Evolutionary conservation across 305 asterid species (phyloP), one percentile per base, ranked within the genome.

Genomic region (Rubia occidens): DNA sequence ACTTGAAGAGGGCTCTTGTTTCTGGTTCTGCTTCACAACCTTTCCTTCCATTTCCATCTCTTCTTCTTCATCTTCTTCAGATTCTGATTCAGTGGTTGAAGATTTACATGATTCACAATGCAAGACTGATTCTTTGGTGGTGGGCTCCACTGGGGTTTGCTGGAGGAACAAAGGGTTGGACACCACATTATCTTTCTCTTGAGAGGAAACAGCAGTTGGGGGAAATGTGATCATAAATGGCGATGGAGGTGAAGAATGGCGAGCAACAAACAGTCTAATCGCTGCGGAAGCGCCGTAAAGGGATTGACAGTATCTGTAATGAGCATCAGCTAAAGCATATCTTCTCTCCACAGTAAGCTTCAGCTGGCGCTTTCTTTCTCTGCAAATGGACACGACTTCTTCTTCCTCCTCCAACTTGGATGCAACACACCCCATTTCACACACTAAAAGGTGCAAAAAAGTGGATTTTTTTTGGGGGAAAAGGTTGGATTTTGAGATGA

Each of bases 111-210:
- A 56, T 55, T 67, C 85, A 65, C 81, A 75, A 24, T 81, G 78
- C 47, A 74, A 49, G 69, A 85, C 40, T 74, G 91, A 44, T 78
- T 89, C 85, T 45, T 89, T 86, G 15, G 82, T 49, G 56, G 56
- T 84, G 59, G 95, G 83, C 65, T 81, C 83, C 18, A 85, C 60
- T 2, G 94, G 94, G 3, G 84, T 73, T 77, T 89, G 95, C 66
- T 92, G 95, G 7, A 88, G 95, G 78, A 88, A 92, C 73, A 88
- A 63, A 18, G 96, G 96, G 83, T 88, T 92, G 24, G 98, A 89
- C 61, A 85, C 91, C 40, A 84, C 84, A 59, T 73, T 82, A 29
- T 29, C 32, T 35, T 86, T 85, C 67, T 84, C 82, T 4, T 73
- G 75, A 69, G 82, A 64, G 10, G 75, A 74, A 66, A 79, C 65